Base-by-base conservation (phyloP, 2,329 filamentous ascomycete species). In the Monilinia fructicola region DNA sequence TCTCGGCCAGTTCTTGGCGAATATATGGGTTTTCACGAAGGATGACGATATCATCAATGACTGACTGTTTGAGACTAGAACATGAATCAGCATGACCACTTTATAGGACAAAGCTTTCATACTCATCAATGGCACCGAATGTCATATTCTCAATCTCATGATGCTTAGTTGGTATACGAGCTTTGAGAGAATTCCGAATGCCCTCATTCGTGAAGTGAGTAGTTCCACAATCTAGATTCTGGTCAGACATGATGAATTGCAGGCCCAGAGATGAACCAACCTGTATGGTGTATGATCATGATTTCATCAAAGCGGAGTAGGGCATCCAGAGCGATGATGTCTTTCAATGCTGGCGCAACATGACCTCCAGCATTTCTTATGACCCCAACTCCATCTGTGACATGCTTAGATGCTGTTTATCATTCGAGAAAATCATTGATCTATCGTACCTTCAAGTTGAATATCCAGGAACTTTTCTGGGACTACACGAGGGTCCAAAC, bases 251-350 rank as follows among this genome's bases (percentile, higher is more conserved):
- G 6, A 4, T 26, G 71, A 62, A 38, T 11, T 26, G 12, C 23
- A 42, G 3, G 2, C 42, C 4, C 16, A 40, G 42, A 35, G 18
- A 21, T 16, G 40, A 4, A 61, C 60, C 21, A 56, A 75, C 74
- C 73, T 35, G 70, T 75, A 59, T 77, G 74, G 35, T 76, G 73
- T 48, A 76, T 68, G 11, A 76, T 67, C 56, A 74, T 67, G 44
- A 75, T 71, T 4, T 75, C 69, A 9, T 63, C 66, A 26, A 75
- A 58, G 3, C 46, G 54, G 18, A 73, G 18, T 31, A 73, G 65
- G 21, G 63, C 54, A 58, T 76, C 71, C 1, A 74, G 63, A 56
- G 71, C 67, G 10, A 74, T 54, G 28, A 74, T 68, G 40, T 72
- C 71, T 16, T 70, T 67, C 3, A 74, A 60, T 35, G 60, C 67